These are phyloP conservation scores for Axilococcus clingmanii DNA, from an alignment of 139 green algal genomes.

Conservation along the genomic window DNA sequence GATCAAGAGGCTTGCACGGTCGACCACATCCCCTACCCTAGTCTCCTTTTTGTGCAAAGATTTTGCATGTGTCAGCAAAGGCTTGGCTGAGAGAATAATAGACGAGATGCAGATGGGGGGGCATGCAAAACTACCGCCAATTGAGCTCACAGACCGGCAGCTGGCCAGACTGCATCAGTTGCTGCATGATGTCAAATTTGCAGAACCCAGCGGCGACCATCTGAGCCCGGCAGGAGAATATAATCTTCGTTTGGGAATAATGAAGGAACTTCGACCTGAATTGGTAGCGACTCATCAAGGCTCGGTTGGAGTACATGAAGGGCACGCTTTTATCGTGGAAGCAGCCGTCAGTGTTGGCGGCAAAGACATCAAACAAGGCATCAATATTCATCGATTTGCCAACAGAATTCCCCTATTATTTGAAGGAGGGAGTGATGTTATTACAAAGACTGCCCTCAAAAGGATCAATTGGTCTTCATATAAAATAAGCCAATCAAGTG, in stretches of 20 bases:
- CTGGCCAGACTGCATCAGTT: slow-evolving; percentile 79
- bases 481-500: slow-evolving; percentile 89
- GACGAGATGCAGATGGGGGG: slow-evolving; percentile 60
- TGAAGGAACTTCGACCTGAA: slow-evolving; percentile 91
- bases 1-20: slow-evolving; percentile 68
- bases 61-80: slow-evolving; percentile 71
- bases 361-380: slow-evolving; percentile 69
- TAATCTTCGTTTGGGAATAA: slow-evolving; percentile 93
- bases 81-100: slow-evolving; percentile 57
- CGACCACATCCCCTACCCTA: slow-evolving; percentile 48
- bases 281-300: slow-evolving; percentile 87
- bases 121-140: slow-evolving; percentile 35
- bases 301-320: slow-evolving; percentile 75
- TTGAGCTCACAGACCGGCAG: slow-evolving; percentile 56
- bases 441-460: slow-evolving; percentile 83
- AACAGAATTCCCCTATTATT: slow-evolving; percentile 98
- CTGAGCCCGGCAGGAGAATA: slow-evolving; percentile 88
- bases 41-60: slow-evolving; percentile 68
- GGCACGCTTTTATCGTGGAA: slow-evolving; percentile 93
- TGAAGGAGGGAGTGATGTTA: slow-evolving; percentile 84
- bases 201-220: slow-evolving; percentile 59
- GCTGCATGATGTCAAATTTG: slow-evolving; percentile 72
- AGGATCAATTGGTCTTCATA: slow-evolving; percentile 89
- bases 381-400: slow-evolving; percentile 91
- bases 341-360: slow-evolving; percentile 85